Conservation (phyloP, 306 rosid species). For the Betula pendula region DNA sequence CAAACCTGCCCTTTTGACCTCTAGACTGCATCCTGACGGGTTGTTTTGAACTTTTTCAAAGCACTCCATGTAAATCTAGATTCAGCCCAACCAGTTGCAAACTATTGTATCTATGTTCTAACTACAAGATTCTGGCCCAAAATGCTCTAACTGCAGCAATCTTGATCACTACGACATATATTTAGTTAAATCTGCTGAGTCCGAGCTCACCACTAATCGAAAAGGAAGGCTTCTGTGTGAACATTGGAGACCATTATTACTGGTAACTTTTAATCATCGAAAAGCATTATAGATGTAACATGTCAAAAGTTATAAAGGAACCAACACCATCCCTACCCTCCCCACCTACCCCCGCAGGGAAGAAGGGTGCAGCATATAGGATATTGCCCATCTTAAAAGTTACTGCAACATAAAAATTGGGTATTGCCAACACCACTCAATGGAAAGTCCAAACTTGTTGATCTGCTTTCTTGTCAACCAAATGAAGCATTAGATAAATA, state of each 20-base stretch:
- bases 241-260: background rate
- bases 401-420: background rate
- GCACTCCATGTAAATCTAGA: background rate
- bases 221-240: too few relatives aligned
- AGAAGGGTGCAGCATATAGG: background rate
- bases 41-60: background rate
- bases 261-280: too few relatives aligned
- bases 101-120: background rate
- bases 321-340: background rate
- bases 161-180: too few relatives aligned
- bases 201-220: too few relatives aligned
- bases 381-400: background rate
- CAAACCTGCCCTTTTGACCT: too few relatives aligned
- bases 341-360: background rate
- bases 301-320: background rate
- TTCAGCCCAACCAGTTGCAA: background rate
- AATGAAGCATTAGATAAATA: background rate
- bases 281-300: too few relatives aligned
- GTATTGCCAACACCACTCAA: background rate
- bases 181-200: too few relatives aligned
- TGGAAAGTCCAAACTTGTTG: background rate
- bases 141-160: background rate
- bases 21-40: too few relatives aligned
- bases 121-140: background rate
- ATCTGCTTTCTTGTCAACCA: background rate